Percentiles rank a stretch among this genome's conserved stretches.
These are phyloP conservation scores for Exophiala bonariae DNA, from an alignment of 2,329 filamentous ascomycete species.

Conservation along the genomic window DNA sequence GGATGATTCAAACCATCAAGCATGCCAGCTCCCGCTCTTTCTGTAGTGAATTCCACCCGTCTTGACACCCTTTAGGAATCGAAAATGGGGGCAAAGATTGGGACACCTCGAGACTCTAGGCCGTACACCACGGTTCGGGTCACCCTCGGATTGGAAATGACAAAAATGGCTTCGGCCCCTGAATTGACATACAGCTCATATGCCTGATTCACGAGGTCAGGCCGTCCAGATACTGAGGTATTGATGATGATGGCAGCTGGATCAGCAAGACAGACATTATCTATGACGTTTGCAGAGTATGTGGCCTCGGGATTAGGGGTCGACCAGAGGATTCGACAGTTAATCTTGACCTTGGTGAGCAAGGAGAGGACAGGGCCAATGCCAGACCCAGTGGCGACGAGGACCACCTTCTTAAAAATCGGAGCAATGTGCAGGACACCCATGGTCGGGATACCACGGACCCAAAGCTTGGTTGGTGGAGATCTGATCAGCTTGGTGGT, in stretches of 20 bases:
- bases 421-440: conserved; percentile 68
- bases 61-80: conserved; percentile 52
- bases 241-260: conserved; percentile 67
- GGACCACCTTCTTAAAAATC: conserved; percentile 64
- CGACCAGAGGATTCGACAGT: conserved; percentile 66
- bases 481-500: conserved; percentile 63
- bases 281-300: conserved; percentile 60
- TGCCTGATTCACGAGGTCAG: conserved; percentile 60
- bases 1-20: too few relatives aligned
- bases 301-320: conserved; percentile 62
- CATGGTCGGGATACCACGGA: conserved; percentile 65
- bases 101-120: conserved; percentile 64
- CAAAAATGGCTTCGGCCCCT: conserved; percentile 66
- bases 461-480: conserved; percentile 64
- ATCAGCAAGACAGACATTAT: conserved; percentile 58
- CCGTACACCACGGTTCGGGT: conserved; percentile 69
- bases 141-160: conserved; percentile 69
- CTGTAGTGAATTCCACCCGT: background rate
- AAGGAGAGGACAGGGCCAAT: conserved; percentile 69
- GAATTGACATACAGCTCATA: conserved; percentile 51
- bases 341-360: conserved; percentile 50
- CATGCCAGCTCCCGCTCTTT: background rate
- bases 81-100: conserved; percentile 73
- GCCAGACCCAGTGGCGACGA: conserved; percentile 72
- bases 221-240: conserved; percentile 59